Conservation (phyloP, 1,139 yeast species). For the Magnusiomyces paraingens region DNA sequence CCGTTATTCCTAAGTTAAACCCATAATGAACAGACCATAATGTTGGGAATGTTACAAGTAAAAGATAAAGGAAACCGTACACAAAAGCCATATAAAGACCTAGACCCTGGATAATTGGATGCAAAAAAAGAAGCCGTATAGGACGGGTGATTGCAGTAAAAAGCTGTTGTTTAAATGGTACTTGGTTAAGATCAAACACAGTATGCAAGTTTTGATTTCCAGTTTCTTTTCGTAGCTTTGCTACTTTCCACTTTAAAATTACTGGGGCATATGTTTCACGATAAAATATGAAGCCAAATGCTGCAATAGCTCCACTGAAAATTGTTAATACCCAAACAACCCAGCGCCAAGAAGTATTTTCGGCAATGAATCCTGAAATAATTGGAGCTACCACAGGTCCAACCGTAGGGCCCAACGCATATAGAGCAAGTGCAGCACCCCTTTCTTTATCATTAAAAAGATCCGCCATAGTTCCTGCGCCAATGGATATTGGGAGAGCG, state of each 20-base stretch:
- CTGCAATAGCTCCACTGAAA: conserved; percentile 46
- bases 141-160: conserved; percentile 45
- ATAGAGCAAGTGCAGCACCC: conserved; percentile 53
- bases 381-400: conserved; percentile 63
- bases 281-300: conserved; percentile 39
- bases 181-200: conserved; percentile 42
- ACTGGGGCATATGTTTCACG: conserved; percentile 57
- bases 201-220: conserved; percentile 54
- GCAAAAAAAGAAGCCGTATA: conserved; percentile 42
- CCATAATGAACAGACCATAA: conserved; percentile 46
- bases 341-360: conserved; percentile 49
- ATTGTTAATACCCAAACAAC: conserved; percentile 53
- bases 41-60: conserved; percentile 52
- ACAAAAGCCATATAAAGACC: conserved; percentile 58
- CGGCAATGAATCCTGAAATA: conserved; percentile 50
- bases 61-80: conserved; percentile 56
- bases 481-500: conserved; percentile 59
- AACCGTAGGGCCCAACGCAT: conserved; percentile 51
- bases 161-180: conserved; percentile 22
- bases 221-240: conserved; percentile 41
- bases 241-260: conserved; percentile 44
- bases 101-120: conserved; percentile 60
- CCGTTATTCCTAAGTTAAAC: conserved; percentile 45
- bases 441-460: conserved; percentile 47
- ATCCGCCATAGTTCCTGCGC: conserved; percentile 68